Evolutionary conservation across 2,329 filamentous ascomycete species (phyloP).

Genomic region (Sclerotinia spermophila): DNA sequence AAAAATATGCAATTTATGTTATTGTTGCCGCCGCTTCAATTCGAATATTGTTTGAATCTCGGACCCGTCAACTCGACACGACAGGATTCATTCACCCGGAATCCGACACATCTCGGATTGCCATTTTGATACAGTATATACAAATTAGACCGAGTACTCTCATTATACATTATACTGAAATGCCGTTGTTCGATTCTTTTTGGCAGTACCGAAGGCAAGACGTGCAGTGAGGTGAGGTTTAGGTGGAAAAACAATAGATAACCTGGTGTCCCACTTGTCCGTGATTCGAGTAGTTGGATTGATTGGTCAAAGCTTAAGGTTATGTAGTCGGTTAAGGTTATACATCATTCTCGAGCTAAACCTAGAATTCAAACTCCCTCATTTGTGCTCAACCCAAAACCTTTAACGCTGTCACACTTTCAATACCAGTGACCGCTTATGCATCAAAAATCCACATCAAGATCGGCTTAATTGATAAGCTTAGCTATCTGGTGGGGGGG

Average conservation of each 20-base stretch:
- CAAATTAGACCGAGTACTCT: no score
- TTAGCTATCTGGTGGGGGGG: not conserved
- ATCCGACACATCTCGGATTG: not conserved
- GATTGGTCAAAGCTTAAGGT: slow-evolving; percentile 1
- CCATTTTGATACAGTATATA: not conserved
- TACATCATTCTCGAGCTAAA: slow-evolving; percentile 2
- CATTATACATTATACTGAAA: not conserved
- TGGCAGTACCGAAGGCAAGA: not conserved
- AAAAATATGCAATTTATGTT: not conserved
- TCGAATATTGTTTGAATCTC: not conserved
- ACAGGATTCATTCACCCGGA: not conserved
- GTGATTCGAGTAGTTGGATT: not conserved
- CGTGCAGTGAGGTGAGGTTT: not conserved
- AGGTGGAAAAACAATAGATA: no score
- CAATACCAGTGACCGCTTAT: not conserved
- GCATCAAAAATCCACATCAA: not conserved
- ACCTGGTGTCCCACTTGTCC: not conserved
- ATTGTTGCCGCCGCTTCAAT: not conserved
- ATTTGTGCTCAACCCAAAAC: slow-evolving; percentile 3
- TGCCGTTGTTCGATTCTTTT: not conserved
- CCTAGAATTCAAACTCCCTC: not conserved
- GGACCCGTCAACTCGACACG: not conserved
- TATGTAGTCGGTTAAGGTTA: no score
- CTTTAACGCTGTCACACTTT: not conserved
- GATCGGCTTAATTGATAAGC: not conserved